Conservation (phyloP, 2,329 filamentous ascomycete genomes). For the Penicillium psychrosexuale region DNA sequence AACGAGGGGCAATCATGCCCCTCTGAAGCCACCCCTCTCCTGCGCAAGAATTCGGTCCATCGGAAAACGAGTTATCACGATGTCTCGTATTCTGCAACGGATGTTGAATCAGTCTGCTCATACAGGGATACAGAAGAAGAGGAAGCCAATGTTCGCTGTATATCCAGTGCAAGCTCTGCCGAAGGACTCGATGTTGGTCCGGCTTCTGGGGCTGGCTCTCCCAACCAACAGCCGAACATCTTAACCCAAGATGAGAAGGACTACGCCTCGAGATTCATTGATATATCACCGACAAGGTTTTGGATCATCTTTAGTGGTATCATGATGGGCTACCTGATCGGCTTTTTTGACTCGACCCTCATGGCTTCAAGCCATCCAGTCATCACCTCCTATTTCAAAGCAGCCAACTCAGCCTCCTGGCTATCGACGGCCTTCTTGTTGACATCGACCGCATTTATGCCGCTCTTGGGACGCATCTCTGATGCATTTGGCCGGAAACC, state of each 20-base stretch:
- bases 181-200: conserved; percentile 28
- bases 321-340: conserved; percentile 55
- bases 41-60: background rate
- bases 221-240: conserved; percentile 6
- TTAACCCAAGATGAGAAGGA: conserved; percentile 11
- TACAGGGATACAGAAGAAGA: conserved; percentile 19
- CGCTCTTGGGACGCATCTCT: conserved; percentile 69
- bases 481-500: conserved; percentile 69
- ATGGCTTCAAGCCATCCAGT: conserved; percentile 80
- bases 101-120: conserved; percentile 10
- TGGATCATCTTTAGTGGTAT: conserved; percentile 62
- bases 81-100: background rate
- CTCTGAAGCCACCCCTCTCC: conserved; percentile 21
- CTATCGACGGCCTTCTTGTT: conserved; percentile 75
- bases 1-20: background rate
- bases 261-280: conserved; percentile 36
- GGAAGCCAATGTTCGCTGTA: conserved; percentile 14
- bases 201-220: conserved; percentile 8
- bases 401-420: conserved; percentile 78
- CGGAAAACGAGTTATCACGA: conserved; percentile 12
- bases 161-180: conserved; percentile 28
- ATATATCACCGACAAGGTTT: conserved; percentile 50
- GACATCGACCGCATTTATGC: conserved; percentile 72
- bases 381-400: conserved; percentile 74
- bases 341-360: conserved; percentile 71